Evolutionary conservation across 306 rosid species (phyloP).

Genomic region (Ochetophila trinervis): DNA sequence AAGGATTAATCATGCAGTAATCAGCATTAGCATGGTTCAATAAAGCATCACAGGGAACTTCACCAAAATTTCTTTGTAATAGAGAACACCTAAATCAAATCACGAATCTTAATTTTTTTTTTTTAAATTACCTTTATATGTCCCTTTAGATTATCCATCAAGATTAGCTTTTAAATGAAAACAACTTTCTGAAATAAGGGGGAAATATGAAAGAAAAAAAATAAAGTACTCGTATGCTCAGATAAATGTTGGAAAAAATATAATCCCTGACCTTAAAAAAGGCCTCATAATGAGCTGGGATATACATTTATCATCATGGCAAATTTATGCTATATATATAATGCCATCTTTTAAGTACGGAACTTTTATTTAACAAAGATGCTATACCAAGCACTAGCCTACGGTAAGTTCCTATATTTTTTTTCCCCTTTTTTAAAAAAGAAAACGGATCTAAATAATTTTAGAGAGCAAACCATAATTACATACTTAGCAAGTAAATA

Average conservation of each 20-base stretch:
- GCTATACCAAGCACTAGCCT: no score
- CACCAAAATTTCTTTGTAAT: not conserved
- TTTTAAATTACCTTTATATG: no score
- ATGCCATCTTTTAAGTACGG: no score
- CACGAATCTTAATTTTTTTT: no score
- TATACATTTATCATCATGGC: slow-evolving; percentile 42
- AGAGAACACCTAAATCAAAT: not conserved
- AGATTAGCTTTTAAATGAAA: no score
- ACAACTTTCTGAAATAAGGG: not conserved
- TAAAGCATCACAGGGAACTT: slow-evolving; percentile 30
- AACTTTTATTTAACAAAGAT: no score
- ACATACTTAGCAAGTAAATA: no score
- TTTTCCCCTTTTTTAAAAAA: no score
- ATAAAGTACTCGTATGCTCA: slow-evolving; percentile 24
- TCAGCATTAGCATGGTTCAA: slow-evolving; percentile 70
- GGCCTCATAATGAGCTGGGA: slow-evolving; percentile 57
- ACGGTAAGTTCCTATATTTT: no score
- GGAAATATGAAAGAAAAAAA: not conserved
- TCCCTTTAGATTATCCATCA: no score
- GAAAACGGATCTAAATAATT: no score
- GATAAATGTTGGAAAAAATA: slow-evolving; percentile 26
- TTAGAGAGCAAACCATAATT: no score
- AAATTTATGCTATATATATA: not conserved
- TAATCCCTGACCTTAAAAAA: slow-evolving; percentile 43
- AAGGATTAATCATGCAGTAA: slow-evolving; percentile 30